Evolutionary conservation across 306 rosid genomes (phyloP).

Genomic region (Elaeagnus macrophylla): DNA sequence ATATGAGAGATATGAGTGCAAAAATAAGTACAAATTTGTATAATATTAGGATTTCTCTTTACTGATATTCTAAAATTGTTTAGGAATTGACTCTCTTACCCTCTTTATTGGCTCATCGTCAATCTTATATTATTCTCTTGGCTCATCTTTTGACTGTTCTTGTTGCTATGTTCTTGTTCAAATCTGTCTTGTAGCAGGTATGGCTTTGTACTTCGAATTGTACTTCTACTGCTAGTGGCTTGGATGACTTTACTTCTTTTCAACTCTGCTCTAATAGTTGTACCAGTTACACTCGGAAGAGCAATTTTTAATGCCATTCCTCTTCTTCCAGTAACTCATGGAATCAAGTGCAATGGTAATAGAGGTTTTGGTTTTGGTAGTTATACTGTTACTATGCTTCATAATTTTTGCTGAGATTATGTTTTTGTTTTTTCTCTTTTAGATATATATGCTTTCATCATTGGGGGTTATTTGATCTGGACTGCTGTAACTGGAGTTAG

Average conservation of each 20-base stretch:
- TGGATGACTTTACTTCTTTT: constrained; percentile 95
- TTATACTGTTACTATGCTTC: background rate
- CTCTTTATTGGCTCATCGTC: background rate
- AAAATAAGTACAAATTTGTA: no score
- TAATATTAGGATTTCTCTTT: no score
- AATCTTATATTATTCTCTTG: no score
- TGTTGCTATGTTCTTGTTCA: constrained; percentile 7
- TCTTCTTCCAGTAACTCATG: constrained; percentile 92
- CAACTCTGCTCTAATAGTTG: constrained; percentile 88
- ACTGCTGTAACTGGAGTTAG: constrained; percentile 88
- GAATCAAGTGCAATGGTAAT: constrained; percentile 93
- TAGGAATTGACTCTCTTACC: background rate
- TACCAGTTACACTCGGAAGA: constrained; percentile 85
- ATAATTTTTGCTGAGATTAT: constrained; percentile 7
- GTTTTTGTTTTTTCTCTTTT: constrained; percentile 15
- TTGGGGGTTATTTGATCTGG: constrained; percentile 97
- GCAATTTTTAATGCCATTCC: constrained; percentile 83
- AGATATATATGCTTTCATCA: constrained; percentile 91
- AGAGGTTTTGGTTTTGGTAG: constrained; percentile 18
- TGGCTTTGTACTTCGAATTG: constrained; percentile 83
- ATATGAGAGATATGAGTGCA: no score
- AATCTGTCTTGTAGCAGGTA: constrained; percentile 40
- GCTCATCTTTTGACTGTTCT: background rate
- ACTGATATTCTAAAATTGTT: background rate
- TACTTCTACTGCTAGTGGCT: constrained; percentile 83